Evolutionary conservation across 306 rosid species (phyloP), one percentile per base, ranked within the genome.

Genomic region (Corylus americana): DNA sequence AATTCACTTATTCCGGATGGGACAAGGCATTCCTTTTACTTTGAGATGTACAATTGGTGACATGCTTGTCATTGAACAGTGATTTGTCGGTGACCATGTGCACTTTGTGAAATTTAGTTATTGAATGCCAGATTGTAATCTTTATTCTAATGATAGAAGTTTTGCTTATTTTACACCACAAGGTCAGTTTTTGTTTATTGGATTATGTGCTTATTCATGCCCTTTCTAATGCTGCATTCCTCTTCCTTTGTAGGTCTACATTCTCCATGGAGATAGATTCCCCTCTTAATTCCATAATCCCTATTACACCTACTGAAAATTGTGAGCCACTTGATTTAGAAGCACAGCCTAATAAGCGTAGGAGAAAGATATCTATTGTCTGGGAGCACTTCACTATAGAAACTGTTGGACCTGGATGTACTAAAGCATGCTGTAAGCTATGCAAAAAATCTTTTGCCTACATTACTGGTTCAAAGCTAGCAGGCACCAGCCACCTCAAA

Each of bases 401-500:
- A 87, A 83, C 88, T 69, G 85, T 86, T 73, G 92, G 80, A 73
- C 90, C 85, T 75, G 97, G 91, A 61, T 82, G 88, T 79, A 67
- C 77, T 37, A 90, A 77, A 82, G 98, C 97, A 27, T 89, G 80
- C 83, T 92, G 95, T 79, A 92, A 92, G 44, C 97, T 87, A 70
- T 92, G 97, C 89, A 88, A 81, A 16, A 92, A 88, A 68, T 86
- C 94, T 17, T 94, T 91, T 87, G 87, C 97, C 59, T 94, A 94
- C 81, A 89, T 94, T 50, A 88, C 86, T 62, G 91, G 93, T 55
- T 87, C 91, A 75, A 94, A 90, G 90, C 69, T 91, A 73, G 85
- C 92, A 25, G 97, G 98, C 74, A 94, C 98, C 42, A 94, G 97
- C 85, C 94, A 94, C 81, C 85, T 92, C 61, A 92, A 92, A 66